Evolutionary conservation across 352 stramenopile species (phyloP).

Genomic region (Phytophthora sansomeana): DNA sequence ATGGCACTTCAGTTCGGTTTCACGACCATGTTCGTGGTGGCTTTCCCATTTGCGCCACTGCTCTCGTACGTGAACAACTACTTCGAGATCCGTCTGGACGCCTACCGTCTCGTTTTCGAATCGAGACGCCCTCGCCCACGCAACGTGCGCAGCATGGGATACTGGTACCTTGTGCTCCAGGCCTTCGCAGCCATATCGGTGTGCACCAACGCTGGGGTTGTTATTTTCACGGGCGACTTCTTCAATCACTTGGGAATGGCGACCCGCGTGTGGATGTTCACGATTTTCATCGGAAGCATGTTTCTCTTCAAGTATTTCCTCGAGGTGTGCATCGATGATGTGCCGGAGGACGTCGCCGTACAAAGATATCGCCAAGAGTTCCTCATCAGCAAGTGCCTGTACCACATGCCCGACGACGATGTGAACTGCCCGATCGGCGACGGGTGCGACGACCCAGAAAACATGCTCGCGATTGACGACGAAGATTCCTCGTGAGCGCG

Average conservation of each 20-base stretch:
- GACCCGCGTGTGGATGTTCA: constrained; percentile 83
- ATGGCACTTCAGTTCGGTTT: constrained; percentile 92
- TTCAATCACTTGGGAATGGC: constrained; percentile 64
- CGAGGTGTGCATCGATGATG: constrained; percentile 77
- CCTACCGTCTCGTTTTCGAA: constrained; percentile 86
- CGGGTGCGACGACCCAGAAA: constrained; percentile 49
- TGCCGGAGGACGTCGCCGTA: constrained; percentile 71
- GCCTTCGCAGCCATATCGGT: constrained; percentile 91
- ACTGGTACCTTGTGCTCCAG: constrained; percentile 93
- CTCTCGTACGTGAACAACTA: constrained; percentile 94
- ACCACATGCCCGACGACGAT: constrained; percentile 85
- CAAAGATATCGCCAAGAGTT: constrained; percentile 86
- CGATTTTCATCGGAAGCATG: constrained; percentile 78
- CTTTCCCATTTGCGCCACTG: constrained; percentile 93
- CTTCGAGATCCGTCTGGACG: constrained; percentile 93
- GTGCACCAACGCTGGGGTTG: constrained; percentile 93
- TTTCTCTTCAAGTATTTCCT: constrained; percentile 89
- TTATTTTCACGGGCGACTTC: constrained; percentile 93
- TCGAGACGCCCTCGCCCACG: constrained; percentile 82
- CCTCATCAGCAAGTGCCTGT: constrained; percentile 88
- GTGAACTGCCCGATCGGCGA: constrained; percentile 44
- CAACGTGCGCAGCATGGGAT: constrained; percentile 89
- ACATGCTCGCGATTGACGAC: constrained; percentile 65
- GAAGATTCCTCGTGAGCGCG: constrained; percentile 49
- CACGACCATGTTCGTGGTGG: constrained; percentile 91